Percentiles rank a stretch among this genome's conserved stretches.
phyloP scores from a whole-genome alignment of 1,284 basidiomycete genomes.

The Pseudomicrostroma phylloplanum region DNA sequence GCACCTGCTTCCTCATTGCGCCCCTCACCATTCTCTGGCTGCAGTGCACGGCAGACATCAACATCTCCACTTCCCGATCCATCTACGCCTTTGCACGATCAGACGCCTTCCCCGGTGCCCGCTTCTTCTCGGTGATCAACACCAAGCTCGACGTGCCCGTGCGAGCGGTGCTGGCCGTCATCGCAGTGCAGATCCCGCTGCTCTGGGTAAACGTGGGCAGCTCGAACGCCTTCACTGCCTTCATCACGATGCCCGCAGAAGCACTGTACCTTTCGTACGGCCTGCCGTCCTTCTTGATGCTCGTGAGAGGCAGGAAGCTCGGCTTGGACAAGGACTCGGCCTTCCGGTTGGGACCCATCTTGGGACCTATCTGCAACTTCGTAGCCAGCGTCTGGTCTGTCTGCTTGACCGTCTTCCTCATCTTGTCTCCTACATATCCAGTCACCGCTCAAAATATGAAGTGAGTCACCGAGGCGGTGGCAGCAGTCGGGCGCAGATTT shows the following conservation, averaged over 20 bases:
- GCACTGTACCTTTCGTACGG: constrained; percentile 9
- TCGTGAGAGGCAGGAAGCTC: neutral
- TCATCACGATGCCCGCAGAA: constrained; percentile 22
- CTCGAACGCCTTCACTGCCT: constrained; percentile 20
- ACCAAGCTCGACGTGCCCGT: constrained; percentile 17
- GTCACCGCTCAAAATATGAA: constrained; percentile 15
- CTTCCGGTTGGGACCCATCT: constrained; percentile 15
- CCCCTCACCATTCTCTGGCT: constrained; percentile 19
- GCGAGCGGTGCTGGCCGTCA: constrained; percentile 13
- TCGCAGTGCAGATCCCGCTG: constrained; percentile 13
- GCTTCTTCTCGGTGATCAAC: constrained; percentile 16
- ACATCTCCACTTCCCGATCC: constrained; percentile 18
- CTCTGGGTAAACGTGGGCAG: constrained; percentile 20
- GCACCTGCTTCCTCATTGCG: constrained; percentile 19
- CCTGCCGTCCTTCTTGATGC: constrained; percentile 1
- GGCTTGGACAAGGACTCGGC: neutral
- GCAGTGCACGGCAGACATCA: constrained; percentile 14
- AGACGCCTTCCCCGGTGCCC: constrained; percentile 15
- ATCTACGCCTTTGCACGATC: constrained; percentile 17
- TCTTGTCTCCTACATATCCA: constrained; percentile 18
- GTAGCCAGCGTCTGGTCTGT: constrained; percentile 19
- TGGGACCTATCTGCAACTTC: constrained; percentile 17
- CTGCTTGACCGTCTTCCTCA: constrained; percentile 18
- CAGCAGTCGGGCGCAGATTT: too few species aligned
- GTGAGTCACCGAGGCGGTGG: neutral